Percentiles rank a stretch among this genome's conserved stretches.
Conservation (phyloP, 352 stramenopile genomes). For the Pythium phragmitis region DNA sequence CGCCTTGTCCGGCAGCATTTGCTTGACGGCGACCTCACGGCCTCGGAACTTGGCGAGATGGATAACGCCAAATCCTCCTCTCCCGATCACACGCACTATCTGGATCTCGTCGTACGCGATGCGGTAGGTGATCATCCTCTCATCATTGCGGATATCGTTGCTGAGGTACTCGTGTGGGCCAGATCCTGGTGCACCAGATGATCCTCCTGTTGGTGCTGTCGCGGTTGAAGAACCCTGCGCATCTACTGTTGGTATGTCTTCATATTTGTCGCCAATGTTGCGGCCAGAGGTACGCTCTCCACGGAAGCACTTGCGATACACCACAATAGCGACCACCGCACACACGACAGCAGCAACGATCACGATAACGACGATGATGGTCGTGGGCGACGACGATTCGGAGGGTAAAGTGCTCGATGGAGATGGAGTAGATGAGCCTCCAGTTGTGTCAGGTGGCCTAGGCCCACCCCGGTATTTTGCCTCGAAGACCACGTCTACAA, state of each 20-base stretch:
- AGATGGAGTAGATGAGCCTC: neutral
- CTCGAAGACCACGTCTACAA: constrained; percentile 8
- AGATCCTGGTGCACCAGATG: neutral
- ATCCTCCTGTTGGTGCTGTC: neutral
- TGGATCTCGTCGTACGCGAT: too few relatives aligned
- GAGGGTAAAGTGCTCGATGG: neutral
- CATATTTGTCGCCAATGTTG: constrained; percentile 10
- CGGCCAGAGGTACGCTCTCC: neutral
- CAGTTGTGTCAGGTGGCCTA: neutral
- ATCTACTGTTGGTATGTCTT: constrained; percentile 2
- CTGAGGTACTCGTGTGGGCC: constrained; percentile 17
- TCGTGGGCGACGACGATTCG: constrained; percentile 1
- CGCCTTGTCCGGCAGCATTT: too few relatives aligned
- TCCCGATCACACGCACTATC: too few relatives aligned
- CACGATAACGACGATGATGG: constrained; percentile 8
- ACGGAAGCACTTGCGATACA: constrained; percentile 12
- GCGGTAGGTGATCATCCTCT: too few relatives aligned
- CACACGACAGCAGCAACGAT: constrained; percentile 5
- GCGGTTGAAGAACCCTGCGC: constrained; percentile 1
- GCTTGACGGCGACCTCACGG: too few relatives aligned
- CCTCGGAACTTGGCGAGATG: too few relatives aligned
- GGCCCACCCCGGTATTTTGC: constrained; percentile 2
- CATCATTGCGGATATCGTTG: constrained; percentile 23
- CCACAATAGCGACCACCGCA: neutral
- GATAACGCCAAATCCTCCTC: too few relatives aligned